These are phyloP conservation scores for Petunia axillaris DNA, from an alignment of 257 asterid genomes.

Conservation along the genomic window DNA sequence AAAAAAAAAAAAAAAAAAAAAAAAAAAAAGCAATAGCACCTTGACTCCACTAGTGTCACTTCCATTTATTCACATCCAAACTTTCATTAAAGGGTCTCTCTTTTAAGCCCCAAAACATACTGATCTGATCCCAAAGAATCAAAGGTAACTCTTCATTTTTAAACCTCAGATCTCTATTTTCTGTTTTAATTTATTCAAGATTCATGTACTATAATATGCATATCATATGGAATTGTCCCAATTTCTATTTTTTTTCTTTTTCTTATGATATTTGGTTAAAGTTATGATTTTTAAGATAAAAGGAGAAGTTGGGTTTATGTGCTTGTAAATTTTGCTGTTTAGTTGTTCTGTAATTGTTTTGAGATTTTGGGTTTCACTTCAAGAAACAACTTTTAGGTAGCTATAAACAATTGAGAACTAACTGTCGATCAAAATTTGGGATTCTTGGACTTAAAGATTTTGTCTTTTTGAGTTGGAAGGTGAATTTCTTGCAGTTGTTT, in stretches of 20 bases:
- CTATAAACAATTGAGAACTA: not conserved
- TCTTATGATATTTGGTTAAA: not conserved
- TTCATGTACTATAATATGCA: not conserved
- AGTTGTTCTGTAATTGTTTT: not conserved
- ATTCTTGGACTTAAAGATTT: not conserved
- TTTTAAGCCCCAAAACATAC: not conserved
- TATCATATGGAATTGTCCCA: not conserved
- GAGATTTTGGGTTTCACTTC: not conserved
- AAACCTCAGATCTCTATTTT: not conserved
- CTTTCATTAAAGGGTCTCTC: too few relatives aligned
- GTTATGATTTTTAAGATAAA: not conserved
- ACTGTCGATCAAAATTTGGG: conserved; percentile 3
- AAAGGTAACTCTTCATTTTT: not conserved
- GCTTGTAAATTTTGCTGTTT: not conserved
- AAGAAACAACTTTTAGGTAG: not conserved
- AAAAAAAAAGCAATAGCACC: too few relatives aligned
- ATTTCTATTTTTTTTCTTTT: not conserved
- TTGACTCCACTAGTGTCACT: too few relatives aligned
- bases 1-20: too few relatives aligned
- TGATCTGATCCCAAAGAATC: conserved; percentile 18
- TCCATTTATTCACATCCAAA: too few relatives aligned
- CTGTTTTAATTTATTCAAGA: not conserved
- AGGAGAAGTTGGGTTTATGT: not conserved
- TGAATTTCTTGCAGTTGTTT: not conserved
- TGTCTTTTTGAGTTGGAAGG: not conserved